Evolutionary conservation across 805 yeast genomes (phyloP), one percentile per base, ranked within the genome.

Genomic region (Barnettozyma vustinii): DNA sequence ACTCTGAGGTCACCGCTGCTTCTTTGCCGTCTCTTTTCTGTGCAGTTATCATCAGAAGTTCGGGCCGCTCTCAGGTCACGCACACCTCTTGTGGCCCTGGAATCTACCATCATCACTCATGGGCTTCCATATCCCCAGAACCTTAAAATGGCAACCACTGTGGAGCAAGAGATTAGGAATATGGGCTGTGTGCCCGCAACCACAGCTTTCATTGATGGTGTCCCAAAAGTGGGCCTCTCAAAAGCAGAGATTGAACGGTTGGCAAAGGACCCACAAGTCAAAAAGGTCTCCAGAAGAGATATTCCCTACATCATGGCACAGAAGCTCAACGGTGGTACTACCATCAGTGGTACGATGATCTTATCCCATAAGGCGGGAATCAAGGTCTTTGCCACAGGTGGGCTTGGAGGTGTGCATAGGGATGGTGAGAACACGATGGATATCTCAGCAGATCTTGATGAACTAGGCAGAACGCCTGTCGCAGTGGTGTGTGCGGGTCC

Each of bases 401-500:
- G 97, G 1, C 72, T 89, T 18, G 97, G 97, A 19, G 97, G 97
- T 19, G 96, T 88, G 10, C 96, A 89, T 58, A 75, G 87, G 48
- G 86, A 85, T 8, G 92, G 86, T 19, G 84, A 85, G 48, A 55
- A 67, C 26, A 80, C 90, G 2, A 76, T 87, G 81, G 97, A 89
- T 64, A 72, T 89, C 21, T 82, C 91, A 57, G 96, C 96, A 2
- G 97, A 89, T 65, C 74, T 89, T 53, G 91, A 88, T 44, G 97
- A 89, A 61, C 71, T 90, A 47, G 84, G 90, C 1, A 73, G 81
- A 49, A 90, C 96, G 0, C 87, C 91, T 0, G 89, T 89, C 1
- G 81, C 89, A 0, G 96, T 89, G n/a, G 91, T 89, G 9, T 89
- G 96, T 62, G 83, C 96, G 8, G 97, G 97, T 0, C 96, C 96